Evolutionary conservation across 768 basidiomycete genomes (phyloP).

Genomic region (Phanerochaete carnosa): DNA sequence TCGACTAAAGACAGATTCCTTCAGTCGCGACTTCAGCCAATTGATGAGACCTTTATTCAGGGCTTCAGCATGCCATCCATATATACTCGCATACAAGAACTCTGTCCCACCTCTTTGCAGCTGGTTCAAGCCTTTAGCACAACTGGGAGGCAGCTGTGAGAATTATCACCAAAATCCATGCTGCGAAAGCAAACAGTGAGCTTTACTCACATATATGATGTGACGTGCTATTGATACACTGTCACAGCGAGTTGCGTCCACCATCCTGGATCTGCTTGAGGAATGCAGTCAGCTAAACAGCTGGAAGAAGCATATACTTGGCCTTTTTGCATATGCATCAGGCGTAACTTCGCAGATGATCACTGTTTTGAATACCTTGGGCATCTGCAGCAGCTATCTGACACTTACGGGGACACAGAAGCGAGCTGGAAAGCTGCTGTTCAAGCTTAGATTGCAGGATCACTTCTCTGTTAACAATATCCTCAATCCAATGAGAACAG

Average conservation of each 20-base stretch:
- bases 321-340: background rate
- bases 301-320: background rate
- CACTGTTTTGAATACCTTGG: background rate
- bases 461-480: no score
- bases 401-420: no score
- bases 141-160: background rate
- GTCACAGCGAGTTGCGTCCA: background rate
- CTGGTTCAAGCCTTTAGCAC: background rate
- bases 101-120: no score
- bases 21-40: background rate
- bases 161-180: background rate
- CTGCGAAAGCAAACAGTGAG: background rate
- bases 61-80: background rate
- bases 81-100: no score
- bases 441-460: no score
- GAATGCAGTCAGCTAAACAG: constrained; percentile 12
- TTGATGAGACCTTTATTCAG: background rate
- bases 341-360: background rate
- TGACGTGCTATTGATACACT: background rate
- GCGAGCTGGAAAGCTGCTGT: no score
- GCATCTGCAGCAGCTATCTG: background rate
- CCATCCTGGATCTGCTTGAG: background rate
- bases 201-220: background rate
- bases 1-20: constrained; percentile 6
- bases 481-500: no score